Conservation (phyloP, 2,329 filamentous ascomycete species). For the Sphaceloma murrayae region DNA sequence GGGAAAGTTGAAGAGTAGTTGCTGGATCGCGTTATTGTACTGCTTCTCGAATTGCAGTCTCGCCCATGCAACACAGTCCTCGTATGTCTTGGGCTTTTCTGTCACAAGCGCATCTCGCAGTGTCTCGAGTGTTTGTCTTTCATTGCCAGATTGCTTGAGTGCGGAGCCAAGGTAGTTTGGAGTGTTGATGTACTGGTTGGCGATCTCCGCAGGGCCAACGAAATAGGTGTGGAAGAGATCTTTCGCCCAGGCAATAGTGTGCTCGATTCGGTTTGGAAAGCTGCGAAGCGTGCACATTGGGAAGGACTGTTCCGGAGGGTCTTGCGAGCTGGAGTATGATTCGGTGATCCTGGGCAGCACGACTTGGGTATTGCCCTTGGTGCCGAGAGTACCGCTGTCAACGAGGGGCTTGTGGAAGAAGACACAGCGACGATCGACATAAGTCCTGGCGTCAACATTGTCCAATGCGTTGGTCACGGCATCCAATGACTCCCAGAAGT, state of each 20-base stretch:
- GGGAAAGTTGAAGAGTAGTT: slow-evolving; percentile 93
- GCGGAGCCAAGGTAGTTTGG: slow-evolving; percentile 81
- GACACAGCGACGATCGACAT: slow-evolving; percentile 90
- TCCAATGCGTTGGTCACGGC: slow-evolving; percentile 95
- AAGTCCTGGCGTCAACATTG: slow-evolving; percentile 93
- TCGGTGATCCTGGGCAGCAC: slow-evolving; percentile 85
- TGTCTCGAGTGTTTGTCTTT: slow-evolving; percentile 86
- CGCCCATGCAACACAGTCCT: slow-evolving; percentile 95
- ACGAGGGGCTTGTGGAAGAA: slow-evolving; percentile 97
- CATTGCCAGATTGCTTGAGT: slow-evolving; percentile 85
- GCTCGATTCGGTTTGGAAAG: slow-evolving; percentile 97
- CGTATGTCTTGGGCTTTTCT: slow-evolving; percentile 82
- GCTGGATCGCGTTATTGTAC: slow-evolving; percentile 93
- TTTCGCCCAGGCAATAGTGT: slow-evolving; percentile 96
- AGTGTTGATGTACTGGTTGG: slow-evolving; percentile 81
- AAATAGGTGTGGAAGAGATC: slow-evolving; percentile 93
- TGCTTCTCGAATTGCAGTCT: slow-evolving; percentile 90
- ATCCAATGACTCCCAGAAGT: slow-evolving; percentile 79
- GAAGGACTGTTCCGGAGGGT: slow-evolving; percentile 96
- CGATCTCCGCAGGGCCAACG: slow-evolving; percentile 84
- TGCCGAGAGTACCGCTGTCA: slow-evolving; percentile 95
- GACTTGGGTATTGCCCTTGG: slow-evolving; percentile 97
- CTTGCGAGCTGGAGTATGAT: slow-evolving; percentile 94
- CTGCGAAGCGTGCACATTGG: slow-evolving; percentile 96
- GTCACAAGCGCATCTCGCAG: slow-evolving; percentile 84